Conservation (phyloP, 768 basidiomycete genomes). For the Gloeopeniophorella convolvens region DNA sequence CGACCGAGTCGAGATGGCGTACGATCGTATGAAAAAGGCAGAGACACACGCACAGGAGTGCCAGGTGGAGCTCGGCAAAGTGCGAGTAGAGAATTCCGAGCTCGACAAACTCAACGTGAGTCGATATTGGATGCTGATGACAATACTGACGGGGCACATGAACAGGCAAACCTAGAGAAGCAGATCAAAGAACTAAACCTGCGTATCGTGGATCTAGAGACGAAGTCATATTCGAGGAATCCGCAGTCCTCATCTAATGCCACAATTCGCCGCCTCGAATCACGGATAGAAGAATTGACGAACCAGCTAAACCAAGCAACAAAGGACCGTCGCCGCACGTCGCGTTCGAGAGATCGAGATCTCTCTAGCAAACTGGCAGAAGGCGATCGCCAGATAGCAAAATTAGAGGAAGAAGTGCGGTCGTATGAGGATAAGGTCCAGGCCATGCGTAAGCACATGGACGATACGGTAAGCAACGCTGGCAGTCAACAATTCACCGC, state of each 20-base stretch:
- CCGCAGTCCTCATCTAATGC: slow-evolving; percentile 33
- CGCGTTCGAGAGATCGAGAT: slow-evolving; percentile 41
- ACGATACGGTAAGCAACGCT: slow-evolving; percentile 47
- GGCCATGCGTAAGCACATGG: slow-evolving; percentile 51
- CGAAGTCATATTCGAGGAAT: slow-evolving; percentile 56
- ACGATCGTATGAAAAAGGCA: slow-evolving; percentile 76
- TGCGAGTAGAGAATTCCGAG: slow-evolving; percentile 75
- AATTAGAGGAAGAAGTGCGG: slow-evolving; percentile 61
- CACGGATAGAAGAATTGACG: slow-evolving; percentile 66
- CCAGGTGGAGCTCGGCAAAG: slow-evolving; percentile 67
- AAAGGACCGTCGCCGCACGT: slow-evolving; percentile 36
- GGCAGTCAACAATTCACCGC: neutral
- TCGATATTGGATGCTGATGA: slow-evolving; percentile 16
- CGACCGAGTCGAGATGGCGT: slow-evolving; percentile 63
- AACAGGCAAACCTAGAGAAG: slow-evolving; percentile 75
- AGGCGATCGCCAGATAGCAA: slow-evolving; percentile 51
- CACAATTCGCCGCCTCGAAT: slow-evolving; percentile 55
- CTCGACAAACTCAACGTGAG: slow-evolving; percentile 72
- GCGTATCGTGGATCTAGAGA: slow-evolving; percentile 77
- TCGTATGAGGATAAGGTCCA: slow-evolving; percentile 52
- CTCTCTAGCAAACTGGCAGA: slow-evolving; percentile 50
- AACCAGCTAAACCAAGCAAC: slow-evolving; percentile 49
- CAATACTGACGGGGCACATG: slow-evolving; percentile 3
- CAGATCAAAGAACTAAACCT: slow-evolving; percentile 81
- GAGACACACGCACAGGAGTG: slow-evolving; percentile 70